Base-by-base conservation (phyloP, 2,329 filamentous ascomycete genomes). In the Xylaria sp. region DNA sequence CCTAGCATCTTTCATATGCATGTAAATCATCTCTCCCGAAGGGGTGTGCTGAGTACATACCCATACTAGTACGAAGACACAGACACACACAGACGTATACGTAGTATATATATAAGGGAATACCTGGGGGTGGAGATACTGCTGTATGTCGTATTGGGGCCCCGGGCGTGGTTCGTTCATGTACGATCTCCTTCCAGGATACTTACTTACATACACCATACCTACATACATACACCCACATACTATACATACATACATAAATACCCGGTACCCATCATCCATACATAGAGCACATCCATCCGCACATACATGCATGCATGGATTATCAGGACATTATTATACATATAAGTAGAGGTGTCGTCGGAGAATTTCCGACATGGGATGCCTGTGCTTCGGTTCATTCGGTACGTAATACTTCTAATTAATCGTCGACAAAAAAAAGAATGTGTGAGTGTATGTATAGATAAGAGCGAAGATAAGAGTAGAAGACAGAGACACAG, bases 291-390 rank as follows among this genome's bases (percentile, higher is more conserved):
- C 12, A 9, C 35, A 48, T 51, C 23, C 25, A 27, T 5, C 21
- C 21, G 12, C 25, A 16, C 37, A 42, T 25, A 16, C 35, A 40
- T 27, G 37, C 55, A 58, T 58, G 37, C 55, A 47, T 27, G 55
- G 21, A 32, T 32, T 21, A 12, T 54, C 25, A 21, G 51, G 27
- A 18, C 27, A 10, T 21, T n/a, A 35, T n/a, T n/a, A 21, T 8
- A 51, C 2, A 50, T 50, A 27, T 23, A 23, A 27, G 9, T 12
- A 27, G 23, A 12, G 23, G 48, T 16, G 27, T 29, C 40, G 37
- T 58, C 55, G 55, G 55, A 21, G 37, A 58, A 42, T 27, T 29
- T 44, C 13, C 25, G 55, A 58, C 55, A 58, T 32, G 55, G 55
- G 55, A 58, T 29, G 37, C 23, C 8, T 27, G 21, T 57, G 35